These are phyloP conservation scores for Ascochyta rabiei DNA, from an alignment of 2,329 filamentous ascomycete genomes.

Conservation along the genomic window DNA sequence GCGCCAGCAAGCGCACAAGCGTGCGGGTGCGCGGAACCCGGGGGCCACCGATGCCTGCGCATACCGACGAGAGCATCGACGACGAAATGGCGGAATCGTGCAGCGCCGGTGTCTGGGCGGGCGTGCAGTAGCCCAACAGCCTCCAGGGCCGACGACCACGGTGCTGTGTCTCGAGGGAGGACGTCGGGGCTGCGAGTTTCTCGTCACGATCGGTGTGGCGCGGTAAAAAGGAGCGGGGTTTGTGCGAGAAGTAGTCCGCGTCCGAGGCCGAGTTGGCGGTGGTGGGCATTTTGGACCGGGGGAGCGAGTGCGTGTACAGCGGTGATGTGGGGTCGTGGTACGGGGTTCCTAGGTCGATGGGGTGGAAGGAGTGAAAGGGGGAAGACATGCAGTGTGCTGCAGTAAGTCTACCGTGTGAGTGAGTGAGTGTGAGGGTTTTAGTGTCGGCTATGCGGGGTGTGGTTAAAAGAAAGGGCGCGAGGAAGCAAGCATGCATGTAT, in stretches of 20 bases:
- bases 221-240: slow-evolving; percentile 7
- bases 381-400: not conserved
- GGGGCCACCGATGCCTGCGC: not conserved
- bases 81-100: not conserved
- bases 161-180: not conserved
- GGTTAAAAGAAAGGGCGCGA: not conserved
- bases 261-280: not conserved
- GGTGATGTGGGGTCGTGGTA: slow-evolving; percentile 6
- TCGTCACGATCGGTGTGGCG: not conserved
- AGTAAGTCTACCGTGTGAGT: not conserved
- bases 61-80: too few species aligned
- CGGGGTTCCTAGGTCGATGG: slow-evolving; percentile 2
- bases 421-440: too few species aligned
- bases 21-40: not conserved
- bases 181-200: not conserved
- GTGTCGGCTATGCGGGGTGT: too few species aligned
- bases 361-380: not conserved
- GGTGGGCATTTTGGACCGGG: not conserved
- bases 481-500: not conserved
- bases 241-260: slow-evolving; percentile 5
- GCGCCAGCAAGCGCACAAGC: not conserved
- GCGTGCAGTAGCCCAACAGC: not conserved
- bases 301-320: slow-evolving; percentile 1
- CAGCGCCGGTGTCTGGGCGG: not conserved
- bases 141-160: not conserved